Conservation (phyloP, 208 protist genomes). For the Naegleria lovaniensis region DNA sequence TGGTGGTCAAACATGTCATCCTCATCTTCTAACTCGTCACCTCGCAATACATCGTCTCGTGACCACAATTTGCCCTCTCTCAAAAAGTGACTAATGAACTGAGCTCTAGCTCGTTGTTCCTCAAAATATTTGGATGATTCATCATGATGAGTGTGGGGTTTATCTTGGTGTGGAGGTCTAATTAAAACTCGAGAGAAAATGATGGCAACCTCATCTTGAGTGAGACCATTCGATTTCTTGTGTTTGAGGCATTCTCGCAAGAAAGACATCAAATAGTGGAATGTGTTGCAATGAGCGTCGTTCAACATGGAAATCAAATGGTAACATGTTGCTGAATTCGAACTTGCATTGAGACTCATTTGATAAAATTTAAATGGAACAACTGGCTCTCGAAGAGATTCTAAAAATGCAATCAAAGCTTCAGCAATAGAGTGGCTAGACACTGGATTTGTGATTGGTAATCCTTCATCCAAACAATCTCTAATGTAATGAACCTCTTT, state of each 20-base stretch:
- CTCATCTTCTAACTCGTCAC: neutral
- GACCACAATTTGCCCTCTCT: neutral
- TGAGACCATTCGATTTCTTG: neutral
- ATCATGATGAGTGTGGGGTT: neutral
- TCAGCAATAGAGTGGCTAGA: neutral
- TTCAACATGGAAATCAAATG: neutral
- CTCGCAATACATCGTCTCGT: neutral
- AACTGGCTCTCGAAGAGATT: neutral
- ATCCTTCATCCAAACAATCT: neutral
- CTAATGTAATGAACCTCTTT: neutral
- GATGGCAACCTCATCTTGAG: neutral
- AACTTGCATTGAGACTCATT: neutral
- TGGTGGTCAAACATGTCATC: neutral
- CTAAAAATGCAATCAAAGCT: slow-evolving; percentile 26
- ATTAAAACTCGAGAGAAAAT: slow-evolving; percentile 22
- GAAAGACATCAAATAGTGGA: slow-evolving; percentile 29
- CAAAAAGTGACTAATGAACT: neutral
- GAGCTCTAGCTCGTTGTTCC: neutral
- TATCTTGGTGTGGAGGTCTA: neutral
- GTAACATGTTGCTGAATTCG: neutral
- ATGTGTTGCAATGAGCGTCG: neutral
- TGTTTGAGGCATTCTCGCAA: slow-evolving; percentile 22
- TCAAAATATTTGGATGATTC: neutral
- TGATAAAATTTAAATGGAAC: slow-evolving; percentile 15
- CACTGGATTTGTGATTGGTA: neutral